A percentile compares a stretch with the other conserved stretches of the same genome.
Conservation (phyloP, 2,329 filamentous ascomycete genomes). For the Cladophialophora psammophila region DNA sequence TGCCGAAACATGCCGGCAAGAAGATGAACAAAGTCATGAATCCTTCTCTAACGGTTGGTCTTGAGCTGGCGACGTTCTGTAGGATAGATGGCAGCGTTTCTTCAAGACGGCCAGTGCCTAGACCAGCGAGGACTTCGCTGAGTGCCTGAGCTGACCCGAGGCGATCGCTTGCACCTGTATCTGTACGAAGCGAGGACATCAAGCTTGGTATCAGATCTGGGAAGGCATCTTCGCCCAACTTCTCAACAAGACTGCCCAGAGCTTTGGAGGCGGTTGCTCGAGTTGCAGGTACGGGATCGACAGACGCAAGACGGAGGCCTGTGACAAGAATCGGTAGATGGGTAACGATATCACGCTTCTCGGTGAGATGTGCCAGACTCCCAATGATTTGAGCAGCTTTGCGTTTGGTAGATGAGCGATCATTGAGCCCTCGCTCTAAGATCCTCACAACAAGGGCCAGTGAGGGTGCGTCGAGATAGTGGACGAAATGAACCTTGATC, state of each 20-base stretch:
- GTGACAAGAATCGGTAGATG: conserved; percentile 92
- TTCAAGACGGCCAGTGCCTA: conserved; percentile 90
- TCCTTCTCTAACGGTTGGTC: conserved; percentile 89
- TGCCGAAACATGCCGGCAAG: conserved; percentile 97
- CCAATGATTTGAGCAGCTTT: conserved; percentile 98
- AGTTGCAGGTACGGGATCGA: conserved; percentile 95
- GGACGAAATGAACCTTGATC: conserved; percentile 97
- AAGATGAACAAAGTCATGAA: conserved; percentile 99
- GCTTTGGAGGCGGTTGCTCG: conserved; percentile 95
- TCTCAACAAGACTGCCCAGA: conserved; percentile 94
- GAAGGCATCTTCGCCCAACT: conserved; percentile 93
- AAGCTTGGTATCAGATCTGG: conserved; percentile 97
- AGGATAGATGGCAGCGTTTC: conserved; percentile 95
- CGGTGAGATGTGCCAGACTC: conserved; percentile 93
- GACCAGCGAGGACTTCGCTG: conserved; percentile 91
- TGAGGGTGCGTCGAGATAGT: conserved; percentile 97
- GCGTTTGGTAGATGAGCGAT: conserved; percentile 92
- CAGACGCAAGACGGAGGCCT: conserved; percentile 84
- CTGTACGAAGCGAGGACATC: conserved; percentile 97
- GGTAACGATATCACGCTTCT: conserved; percentile 89
- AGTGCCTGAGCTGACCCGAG: conserved; percentile 96
- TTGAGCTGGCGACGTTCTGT: conserved; percentile 92
- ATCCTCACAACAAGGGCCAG: conserved; percentile 94
- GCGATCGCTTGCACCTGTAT: conserved; percentile 94
- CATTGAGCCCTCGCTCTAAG: conserved; percentile 86